A percentile compares a stretch with the other conserved stretches of the same genome.
phyloP scores from a whole-genome alignment of 2,329 filamentous ascomycete genomes.

The Talaromyces sp. region DNA sequence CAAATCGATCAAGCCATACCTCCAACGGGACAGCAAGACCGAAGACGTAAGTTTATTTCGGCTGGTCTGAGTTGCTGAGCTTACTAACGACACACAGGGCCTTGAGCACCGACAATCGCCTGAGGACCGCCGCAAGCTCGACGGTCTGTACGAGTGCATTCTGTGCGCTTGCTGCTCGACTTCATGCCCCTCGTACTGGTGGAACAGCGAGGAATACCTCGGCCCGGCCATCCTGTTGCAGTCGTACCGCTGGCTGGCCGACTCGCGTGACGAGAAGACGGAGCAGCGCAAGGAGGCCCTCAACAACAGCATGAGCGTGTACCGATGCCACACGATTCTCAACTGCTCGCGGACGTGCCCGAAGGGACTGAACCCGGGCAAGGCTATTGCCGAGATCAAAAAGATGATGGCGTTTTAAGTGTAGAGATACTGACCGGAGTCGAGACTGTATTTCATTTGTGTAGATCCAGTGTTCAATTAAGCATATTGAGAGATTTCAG shows the following conservation, averaged over 20 bases:
- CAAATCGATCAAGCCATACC: conserved; percentile 98
- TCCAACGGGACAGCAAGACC: conserved; percentile 81
- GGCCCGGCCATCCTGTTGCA: conserved; percentile 94
- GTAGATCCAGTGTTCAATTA: neutral
- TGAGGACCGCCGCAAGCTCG: conserved; percentile 91
- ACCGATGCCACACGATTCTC: conserved; percentile 98
- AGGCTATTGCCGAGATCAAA: conserved; percentile 97
- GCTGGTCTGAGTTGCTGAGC: neutral
- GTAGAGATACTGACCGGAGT: neutral
- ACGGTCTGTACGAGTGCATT: conserved; percentile 98
- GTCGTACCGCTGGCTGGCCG: conserved; percentile 95
- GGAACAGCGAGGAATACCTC: conserved; percentile 98
- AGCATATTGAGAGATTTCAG: neutral
- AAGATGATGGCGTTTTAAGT: conserved; percentile 69
- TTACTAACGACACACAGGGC: conserved; percentile 53
- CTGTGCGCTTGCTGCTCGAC: conserved; percentile 99
- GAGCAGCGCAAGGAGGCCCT: conserved; percentile 82
- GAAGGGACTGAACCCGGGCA: conserved; percentile 94
- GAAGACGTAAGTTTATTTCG: conserved; percentile 63
- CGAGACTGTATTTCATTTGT: neutral
- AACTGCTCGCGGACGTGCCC: conserved; percentile 98
- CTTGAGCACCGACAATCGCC: conserved; percentile 88
- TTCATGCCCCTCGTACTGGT: conserved; percentile 99
- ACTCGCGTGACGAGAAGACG: conserved; percentile 87
- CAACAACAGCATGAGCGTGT: conserved; percentile 98